A percentile compares a stretch with the other conserved stretches of the same genome.
phyloP scores from a whole-genome alignment of 345 rosid species.

The Rhizophora apiculata region DNA sequence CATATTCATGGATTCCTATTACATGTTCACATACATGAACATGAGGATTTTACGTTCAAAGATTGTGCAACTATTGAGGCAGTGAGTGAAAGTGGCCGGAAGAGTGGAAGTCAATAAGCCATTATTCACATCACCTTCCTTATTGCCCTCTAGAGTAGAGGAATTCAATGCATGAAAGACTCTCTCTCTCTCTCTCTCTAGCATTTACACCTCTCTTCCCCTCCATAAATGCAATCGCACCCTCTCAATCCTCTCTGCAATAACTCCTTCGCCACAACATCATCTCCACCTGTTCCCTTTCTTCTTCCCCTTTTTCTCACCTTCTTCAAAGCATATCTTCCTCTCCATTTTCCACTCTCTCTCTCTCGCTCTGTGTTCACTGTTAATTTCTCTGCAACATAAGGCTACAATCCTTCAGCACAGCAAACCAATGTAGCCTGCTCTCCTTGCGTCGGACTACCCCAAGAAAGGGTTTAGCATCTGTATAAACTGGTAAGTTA shows the following conservation, averaged over 20 bases:
- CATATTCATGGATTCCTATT: too few relatives aligned
- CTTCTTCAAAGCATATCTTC: not conserved
- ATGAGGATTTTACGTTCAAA: too few relatives aligned
- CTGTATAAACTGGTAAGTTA: too few relatives aligned
- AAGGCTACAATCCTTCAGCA: not conserved
- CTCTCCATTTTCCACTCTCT: not conserved
- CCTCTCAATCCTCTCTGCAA: constrained; percentile 67
- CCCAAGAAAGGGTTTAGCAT: too few relatives aligned
- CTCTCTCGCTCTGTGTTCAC: constrained; percentile 2
- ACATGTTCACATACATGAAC: too few relatives aligned
- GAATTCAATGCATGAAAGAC: constrained; percentile 9
- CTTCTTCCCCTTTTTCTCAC: constrained; percentile 22
- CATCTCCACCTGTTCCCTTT: constrained; percentile 31
- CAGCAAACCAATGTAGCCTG: too few relatives aligned
- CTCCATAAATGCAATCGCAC: constrained; percentile 72
- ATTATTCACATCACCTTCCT: constrained; percentile 11
- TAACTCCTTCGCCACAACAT: constrained; percentile 57
- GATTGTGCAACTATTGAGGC: too few relatives aligned
- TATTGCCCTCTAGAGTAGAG: not conserved
- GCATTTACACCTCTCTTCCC: constrained; percentile 42
- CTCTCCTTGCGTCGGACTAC: too few relatives aligned
- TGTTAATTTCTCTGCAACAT: not conserved
- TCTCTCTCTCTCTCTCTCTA: constrained; percentile 15
- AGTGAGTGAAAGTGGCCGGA: not conserved
- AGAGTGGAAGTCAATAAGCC: not conserved